These are phyloP conservation scores for Hymenochaete sp. DNA, from an alignment of 1,284 basidiomycete species.

Conservation along the genomic window DNA sequence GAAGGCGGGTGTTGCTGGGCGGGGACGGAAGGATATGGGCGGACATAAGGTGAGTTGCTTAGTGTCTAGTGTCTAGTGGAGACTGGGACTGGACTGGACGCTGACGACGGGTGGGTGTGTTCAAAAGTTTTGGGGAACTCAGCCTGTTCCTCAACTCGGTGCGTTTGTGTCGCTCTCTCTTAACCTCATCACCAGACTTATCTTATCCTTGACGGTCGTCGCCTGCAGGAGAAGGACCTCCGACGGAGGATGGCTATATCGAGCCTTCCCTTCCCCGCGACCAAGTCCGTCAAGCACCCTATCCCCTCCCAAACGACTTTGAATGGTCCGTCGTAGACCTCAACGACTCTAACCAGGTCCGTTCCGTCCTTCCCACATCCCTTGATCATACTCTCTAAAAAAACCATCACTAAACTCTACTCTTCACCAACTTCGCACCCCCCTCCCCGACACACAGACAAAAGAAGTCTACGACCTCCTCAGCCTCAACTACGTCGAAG, in stretches of 20 bases:
- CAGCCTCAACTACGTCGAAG: constrained; percentile 94
- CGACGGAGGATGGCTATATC: constrained; percentile 78
- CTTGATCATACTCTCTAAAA: too few relatives aligned
- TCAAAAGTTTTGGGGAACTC: constrained; percentile 87
- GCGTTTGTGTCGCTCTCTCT: too few relatives aligned
- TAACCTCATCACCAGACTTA: background rate
- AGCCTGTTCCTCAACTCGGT: constrained; percentile 89
- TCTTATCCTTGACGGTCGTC: background rate
- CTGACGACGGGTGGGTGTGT: constrained; percentile 11
- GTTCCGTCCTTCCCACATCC: too few relatives aligned
- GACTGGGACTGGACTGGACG: constrained; percentile 4
- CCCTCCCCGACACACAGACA: too few relatives aligned
- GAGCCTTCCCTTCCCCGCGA: constrained; percentile 72
- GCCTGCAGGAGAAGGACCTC: constrained; percentile 52
- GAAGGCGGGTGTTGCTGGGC: constrained; percentile 58
- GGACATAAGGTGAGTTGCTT: constrained; percentile 62
- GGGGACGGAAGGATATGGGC: constrained; percentile 69
- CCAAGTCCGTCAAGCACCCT: constrained; percentile 81
- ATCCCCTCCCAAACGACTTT: constrained; percentile 86
- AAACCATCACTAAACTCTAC: too few relatives aligned
- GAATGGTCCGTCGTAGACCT: constrained; percentile 88
- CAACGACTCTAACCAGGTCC: constrained; percentile 65
- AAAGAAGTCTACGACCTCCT: constrained; percentile 91
- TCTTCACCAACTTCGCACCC: too few relatives aligned
- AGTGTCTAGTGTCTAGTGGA: constrained; percentile 3